Conservation (phyloP, 768 basidiomycete species). For the Tricholoma bakamatsutake region DNA sequence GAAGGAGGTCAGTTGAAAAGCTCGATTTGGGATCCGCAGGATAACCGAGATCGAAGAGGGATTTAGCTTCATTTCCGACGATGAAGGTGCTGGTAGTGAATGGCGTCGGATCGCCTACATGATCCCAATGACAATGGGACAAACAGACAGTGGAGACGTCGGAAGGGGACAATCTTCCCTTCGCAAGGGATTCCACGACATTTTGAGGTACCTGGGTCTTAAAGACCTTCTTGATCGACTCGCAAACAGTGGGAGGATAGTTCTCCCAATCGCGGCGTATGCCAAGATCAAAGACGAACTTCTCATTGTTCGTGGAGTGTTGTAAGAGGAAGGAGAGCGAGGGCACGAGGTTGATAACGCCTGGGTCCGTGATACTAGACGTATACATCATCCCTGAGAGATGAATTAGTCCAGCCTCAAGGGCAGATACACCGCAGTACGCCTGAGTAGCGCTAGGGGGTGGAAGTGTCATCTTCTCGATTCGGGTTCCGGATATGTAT, state of each 20-base stretch:
- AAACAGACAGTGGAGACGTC: slow-evolving; percentile 41
- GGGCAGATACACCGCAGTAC: slow-evolving; percentile 48
- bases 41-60: slow-evolving; percentile 20
- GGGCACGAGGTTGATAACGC: slow-evolving; percentile 28
- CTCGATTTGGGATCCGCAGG: too few relatives aligned
- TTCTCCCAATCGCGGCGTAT: slow-evolving; percentile 41
- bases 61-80: slow-evolving; percentile 35
- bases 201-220: slow-evolving; percentile 27
- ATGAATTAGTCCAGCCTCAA: slow-evolving; percentile 43
- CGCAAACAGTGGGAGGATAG: slow-evolving; percentile 28
- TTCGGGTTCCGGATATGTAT: too few relatives aligned
- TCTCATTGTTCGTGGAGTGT: slow-evolving; percentile 35
- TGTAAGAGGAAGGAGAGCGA: slow-evolving; percentile 47
- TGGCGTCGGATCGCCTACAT: slow-evolving; percentile 39
- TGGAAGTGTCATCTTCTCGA: slow-evolving; percentile 37
- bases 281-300: slow-evolving; percentile 52
- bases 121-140: slow-evolving; percentile 53
- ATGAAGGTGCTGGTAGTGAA: slow-evolving; percentile 44
- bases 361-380: slow-evolving; percentile 24
- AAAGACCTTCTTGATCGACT: slow-evolving; percentile 21
- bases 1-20: slow-evolving; percentile 1
- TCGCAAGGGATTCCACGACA: slow-evolving; percentile 41
- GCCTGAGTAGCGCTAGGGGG: slow-evolving; percentile 36
- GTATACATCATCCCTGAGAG: slow-evolving; percentile 34
- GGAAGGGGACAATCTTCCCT: slow-evolving; percentile 40